Conservation (phyloP, 441 rosid genomes). For the Erysimum cheiri region DNA sequence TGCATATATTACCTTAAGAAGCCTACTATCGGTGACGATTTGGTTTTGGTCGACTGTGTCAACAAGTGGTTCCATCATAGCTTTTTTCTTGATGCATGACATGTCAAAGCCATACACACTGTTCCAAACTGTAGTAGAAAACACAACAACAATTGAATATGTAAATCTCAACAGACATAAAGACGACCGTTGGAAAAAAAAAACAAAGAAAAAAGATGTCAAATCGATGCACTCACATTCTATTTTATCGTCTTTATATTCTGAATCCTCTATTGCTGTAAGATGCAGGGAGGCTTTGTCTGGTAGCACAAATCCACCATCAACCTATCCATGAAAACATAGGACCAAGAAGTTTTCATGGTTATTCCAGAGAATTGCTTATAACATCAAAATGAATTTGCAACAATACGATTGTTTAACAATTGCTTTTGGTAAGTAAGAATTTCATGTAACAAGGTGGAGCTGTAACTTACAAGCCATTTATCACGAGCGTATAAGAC, state of each 20-base stretch:
- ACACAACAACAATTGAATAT: background rate
- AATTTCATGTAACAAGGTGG: conserved; percentile 17
- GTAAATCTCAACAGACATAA: conserved; percentile 5
- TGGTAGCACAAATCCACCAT: conserved; percentile 86
- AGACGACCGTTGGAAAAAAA: background rate
- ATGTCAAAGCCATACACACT: conserved; percentile 94
- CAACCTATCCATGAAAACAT: conserved; percentile 53
- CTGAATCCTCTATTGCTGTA: conserved; percentile 98
- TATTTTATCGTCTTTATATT: conserved; percentile 93
- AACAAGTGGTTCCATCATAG: conserved; percentile 95
- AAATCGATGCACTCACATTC: conserved; percentile 64
- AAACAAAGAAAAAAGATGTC: conserved; percentile 8
- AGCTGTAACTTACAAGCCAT: conserved; percentile 87
- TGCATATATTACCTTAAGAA: conserved; percentile 68
- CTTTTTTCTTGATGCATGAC: conserved; percentile 98
- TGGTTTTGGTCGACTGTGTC: conserved; percentile 95
- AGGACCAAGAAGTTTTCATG: background rate
- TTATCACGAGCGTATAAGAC: conserved; percentile 95
- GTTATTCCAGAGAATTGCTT: background rate
- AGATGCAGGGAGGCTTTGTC: conserved; percentile 91
- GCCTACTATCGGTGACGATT: conserved; percentile 79
- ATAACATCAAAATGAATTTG: background rate
- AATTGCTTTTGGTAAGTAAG: conserved; percentile 16
- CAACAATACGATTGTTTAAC: background rate
- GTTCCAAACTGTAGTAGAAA: conserved; percentile 80